Evolutionary conservation across 768 basidiomycete genomes (phyloP).

Genomic region (Rhizopogon vinicolor): DNA sequence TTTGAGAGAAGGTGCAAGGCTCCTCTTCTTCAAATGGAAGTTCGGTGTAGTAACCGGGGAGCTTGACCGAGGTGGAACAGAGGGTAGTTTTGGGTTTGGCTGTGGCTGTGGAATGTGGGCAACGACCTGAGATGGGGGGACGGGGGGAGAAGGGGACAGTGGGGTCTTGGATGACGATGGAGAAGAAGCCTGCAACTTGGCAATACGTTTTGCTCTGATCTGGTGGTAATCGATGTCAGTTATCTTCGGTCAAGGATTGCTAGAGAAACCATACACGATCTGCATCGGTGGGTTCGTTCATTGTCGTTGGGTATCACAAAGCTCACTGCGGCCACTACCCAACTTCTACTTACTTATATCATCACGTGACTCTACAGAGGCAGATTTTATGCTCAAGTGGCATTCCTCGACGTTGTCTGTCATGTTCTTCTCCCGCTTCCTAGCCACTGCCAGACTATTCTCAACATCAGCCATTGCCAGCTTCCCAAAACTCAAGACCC

Average conservation of each 20-base stretch:
- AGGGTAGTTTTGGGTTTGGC: constrained; percentile 25
- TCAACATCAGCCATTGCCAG: constrained; percentile 51
- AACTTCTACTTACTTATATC: too few relatives aligned
- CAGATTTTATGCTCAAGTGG: too few relatives aligned
- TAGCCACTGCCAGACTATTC: constrained; percentile 40
- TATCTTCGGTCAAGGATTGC: too few relatives aligned
- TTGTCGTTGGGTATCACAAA: not conserved
- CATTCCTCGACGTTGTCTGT: not conserved
- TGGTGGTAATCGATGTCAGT: constrained; percentile 23
- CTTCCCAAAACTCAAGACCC: constrained; percentile 77
- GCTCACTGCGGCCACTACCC: too few relatives aligned
- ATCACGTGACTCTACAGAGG: too few relatives aligned
- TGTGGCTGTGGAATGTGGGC: constrained; percentile 33
- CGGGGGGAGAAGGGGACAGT: constrained; percentile 14
- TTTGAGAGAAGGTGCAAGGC: constrained; percentile 28
- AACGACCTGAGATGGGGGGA: constrained; percentile 16
- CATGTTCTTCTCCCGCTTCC: constrained; percentile 26
- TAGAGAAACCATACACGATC: constrained; percentile 53
- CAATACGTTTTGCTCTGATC: constrained; percentile 92
- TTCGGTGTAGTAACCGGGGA: constrained; percentile 27
- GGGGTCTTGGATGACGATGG: constrained; percentile 7
- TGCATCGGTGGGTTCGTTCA: constrained; percentile 63
- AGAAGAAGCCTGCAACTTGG: constrained; percentile 61
- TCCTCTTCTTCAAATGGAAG: constrained; percentile 46
- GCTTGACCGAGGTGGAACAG: constrained; percentile 23